These are phyloP conservation scores for Coriolopsis trogii DNA, from an alignment of 1,284 basidiomycete species.

Conservation along the genomic window DNA sequence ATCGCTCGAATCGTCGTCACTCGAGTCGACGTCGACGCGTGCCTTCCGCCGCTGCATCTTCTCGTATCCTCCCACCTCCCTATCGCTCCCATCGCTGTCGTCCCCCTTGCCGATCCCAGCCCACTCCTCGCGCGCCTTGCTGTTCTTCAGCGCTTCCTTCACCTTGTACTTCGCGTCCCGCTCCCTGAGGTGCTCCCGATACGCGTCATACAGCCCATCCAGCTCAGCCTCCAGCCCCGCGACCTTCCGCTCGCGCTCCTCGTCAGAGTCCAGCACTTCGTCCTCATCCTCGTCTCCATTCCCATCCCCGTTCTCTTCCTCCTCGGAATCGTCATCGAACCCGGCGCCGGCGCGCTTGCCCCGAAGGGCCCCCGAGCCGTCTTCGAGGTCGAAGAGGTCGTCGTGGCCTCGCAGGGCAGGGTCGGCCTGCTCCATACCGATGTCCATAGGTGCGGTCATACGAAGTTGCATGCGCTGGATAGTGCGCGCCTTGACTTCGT, in stretches of 20 bases:
- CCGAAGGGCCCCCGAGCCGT: slow-evolving; percentile 56
- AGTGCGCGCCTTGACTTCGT: slow-evolving; percentile 88
- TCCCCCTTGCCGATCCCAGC: slow-evolving; percentile 62
- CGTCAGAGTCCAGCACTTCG: slow-evolving; percentile 64
- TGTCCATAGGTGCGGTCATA: slow-evolving; percentile 96
- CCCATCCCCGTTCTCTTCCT: slow-evolving; percentile 40
- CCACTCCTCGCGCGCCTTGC: slow-evolving; percentile 79
- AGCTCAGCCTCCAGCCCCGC: slow-evolving; percentile 81
- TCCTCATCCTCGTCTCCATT: slow-evolving; percentile 46
- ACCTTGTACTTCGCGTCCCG: slow-evolving; percentile 91
- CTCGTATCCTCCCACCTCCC: slow-evolving; percentile 79
- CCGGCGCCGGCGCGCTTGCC: slow-evolving; percentile 49
- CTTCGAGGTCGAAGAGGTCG: slow-evolving; percentile 85
- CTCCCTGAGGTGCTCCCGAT: slow-evolving; percentile 82
- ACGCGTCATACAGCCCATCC: slow-evolving; percentile 89
- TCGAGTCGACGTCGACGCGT: slow-evolving; percentile 51
- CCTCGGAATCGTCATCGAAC: slow-evolving; percentile 54
- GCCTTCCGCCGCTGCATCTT: slow-evolving; percentile 66
- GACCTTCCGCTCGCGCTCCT: slow-evolving; percentile 70
- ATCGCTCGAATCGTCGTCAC: slow-evolving; percentile 51
- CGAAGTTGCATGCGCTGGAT: slow-evolving; percentile 96
- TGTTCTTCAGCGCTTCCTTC: slow-evolving; percentile 79
- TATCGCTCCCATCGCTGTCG: slow-evolving; percentile 50
- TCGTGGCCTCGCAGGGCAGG: slow-evolving; percentile 74
- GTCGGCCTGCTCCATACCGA: slow-evolving; percentile 89